Evolutionary conservation across 495 filamentous ascomycete species (phyloP).

Genomic region (Neurospora sublineolata): DNA sequence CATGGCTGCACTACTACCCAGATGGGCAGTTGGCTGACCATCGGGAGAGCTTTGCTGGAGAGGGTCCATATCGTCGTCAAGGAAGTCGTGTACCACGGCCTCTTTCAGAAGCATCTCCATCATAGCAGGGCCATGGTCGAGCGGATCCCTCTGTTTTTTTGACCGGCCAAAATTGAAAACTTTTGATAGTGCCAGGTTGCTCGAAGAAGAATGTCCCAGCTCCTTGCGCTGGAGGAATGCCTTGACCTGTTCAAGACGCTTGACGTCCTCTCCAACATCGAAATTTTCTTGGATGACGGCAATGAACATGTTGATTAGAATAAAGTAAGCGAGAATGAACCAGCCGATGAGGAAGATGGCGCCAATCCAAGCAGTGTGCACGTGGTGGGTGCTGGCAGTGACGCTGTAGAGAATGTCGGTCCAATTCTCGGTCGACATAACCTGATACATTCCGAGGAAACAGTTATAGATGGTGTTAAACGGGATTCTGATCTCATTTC

Average conservation of each 20-base stretch:
- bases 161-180: conserved; percentile 73
- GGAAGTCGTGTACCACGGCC: conserved; percentile 85
- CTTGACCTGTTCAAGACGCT: conserved; percentile 88
- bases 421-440: conserved; percentile 97
- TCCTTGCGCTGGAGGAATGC: conserved; percentile 89
- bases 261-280: conserved; percentile 98
- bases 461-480: conserved; percentile 90
- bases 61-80: conserved; percentile 55
- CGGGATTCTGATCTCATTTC: conserved; percentile 49
- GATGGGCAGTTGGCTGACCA: conserved; percentile 23
- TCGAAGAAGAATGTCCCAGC: conserved; percentile 42
- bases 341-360: conserved; percentile 87
- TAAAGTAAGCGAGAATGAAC: conserved; percentile 93
- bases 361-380: conserved; percentile 79
- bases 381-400: conserved; percentile 49
- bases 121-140: conserved; percentile 78
- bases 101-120: conserved; percentile 95
- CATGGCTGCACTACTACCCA: conserved; percentile 1
- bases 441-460: conserved; percentile 95
- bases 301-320: conserved; percentile 99
- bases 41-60: conserved; percentile 30
- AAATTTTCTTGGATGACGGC: conserved; percentile 99
- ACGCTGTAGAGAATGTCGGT: conserved; percentile 76
- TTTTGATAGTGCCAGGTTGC: conserved; percentile 74
- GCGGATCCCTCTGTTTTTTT: conserved; percentile 58